phyloP scores from a whole-genome alignment of 2,329 filamentous ascomycete genomes.

The Diaporthe eres region DNA sequence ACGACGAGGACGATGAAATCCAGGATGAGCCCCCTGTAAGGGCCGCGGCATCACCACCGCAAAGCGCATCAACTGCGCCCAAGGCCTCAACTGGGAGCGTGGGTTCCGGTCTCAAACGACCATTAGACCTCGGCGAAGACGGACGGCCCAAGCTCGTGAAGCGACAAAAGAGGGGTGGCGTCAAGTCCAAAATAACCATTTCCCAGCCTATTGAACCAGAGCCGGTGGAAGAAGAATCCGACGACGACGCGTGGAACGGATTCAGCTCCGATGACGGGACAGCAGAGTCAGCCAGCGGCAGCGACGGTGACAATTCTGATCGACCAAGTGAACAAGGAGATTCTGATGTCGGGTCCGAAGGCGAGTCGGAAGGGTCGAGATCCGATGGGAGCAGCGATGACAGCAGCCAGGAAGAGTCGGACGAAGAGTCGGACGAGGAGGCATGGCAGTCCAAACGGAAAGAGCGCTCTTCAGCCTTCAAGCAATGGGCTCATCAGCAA shows the following conservation, averaged over 20 bases:
- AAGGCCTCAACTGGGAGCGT: constrained; percentile 48
- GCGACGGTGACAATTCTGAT: constrained; percentile 45
- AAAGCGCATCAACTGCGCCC: neutral
- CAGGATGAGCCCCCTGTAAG: neutral
- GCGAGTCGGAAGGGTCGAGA: constrained; percentile 46
- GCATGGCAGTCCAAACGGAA: constrained; percentile 52
- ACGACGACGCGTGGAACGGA: constrained; percentile 70
- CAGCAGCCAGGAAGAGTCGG: constrained; percentile 37
- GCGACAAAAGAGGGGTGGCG: constrained; percentile 78
- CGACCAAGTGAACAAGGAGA: neutral
- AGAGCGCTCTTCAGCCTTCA: constrained; percentile 79
- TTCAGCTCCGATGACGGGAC: constrained; percentile 62
- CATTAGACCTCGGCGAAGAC: constrained; percentile 83
- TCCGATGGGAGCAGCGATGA: constrained; percentile 48
- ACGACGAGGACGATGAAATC: constrained; percentile 46
- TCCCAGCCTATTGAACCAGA: constrained; percentile 57
- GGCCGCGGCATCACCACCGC: neutral
- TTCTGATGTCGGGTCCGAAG: constrained; percentile 39
- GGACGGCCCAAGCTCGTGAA: constrained; percentile 88
- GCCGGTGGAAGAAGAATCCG: constrained; percentile 48
- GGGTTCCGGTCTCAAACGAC: constrained; percentile 89
- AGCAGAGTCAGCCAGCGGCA: constrained; percentile 45
- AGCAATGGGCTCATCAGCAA: constrained; percentile 90
- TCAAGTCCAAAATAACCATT: constrained; percentile 68
- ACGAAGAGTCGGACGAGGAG: constrained; percentile 45